A percentile compares a stretch with the other conserved stretches of the same genome.
Evolutionary conservation across 1,139 yeast genomes (phyloP).

Genomic region (Wickerhamomyces sp.): DNA sequence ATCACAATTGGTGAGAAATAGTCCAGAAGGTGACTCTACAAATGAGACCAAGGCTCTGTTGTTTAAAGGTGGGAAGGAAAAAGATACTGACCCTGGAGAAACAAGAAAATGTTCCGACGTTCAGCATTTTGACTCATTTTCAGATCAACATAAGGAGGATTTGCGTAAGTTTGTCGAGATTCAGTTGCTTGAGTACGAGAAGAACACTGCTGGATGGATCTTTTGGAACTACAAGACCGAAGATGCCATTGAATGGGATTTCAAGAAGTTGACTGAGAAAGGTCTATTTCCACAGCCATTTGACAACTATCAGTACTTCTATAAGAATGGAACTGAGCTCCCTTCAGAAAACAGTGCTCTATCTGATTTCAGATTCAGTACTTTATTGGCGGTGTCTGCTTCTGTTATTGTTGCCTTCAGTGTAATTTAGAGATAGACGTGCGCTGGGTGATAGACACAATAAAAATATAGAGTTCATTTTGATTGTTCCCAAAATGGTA

Average conservation of each 20-base stretch:
- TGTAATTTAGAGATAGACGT: too few relatives aligned
- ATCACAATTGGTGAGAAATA: conserved; percentile 25
- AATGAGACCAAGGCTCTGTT: not conserved
- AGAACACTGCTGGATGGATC: conserved; percentile 49
- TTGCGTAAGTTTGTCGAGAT: conserved; percentile 46
- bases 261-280: conserved; percentile 41
- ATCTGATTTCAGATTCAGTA: too few relatives aligned
- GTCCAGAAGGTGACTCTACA: conserved; percentile 6
- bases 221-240: conserved; percentile 72
- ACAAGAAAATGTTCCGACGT: conserved; percentile 32
- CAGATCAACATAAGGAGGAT: conserved; percentile 27
- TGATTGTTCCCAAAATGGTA: too few relatives aligned
- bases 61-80: not conserved
- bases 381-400: too few relatives aligned
- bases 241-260: conserved; percentile 59
- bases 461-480: too few relatives aligned
- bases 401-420: too few relatives aligned
- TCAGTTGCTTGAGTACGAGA: conserved; percentile 42
- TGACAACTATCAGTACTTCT: conserved; percentile 27
- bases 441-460: too few relatives aligned
- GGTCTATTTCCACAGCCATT: conserved; percentile 61
- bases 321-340: conserved; percentile 21
- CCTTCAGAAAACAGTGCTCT: conserved; percentile 1
- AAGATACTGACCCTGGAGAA: not conserved
- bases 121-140: conserved; percentile 28